Conservation (phyloP, 495 filamentous ascomycete genomes). For the Lophiostoma macrostomum region DNA sequence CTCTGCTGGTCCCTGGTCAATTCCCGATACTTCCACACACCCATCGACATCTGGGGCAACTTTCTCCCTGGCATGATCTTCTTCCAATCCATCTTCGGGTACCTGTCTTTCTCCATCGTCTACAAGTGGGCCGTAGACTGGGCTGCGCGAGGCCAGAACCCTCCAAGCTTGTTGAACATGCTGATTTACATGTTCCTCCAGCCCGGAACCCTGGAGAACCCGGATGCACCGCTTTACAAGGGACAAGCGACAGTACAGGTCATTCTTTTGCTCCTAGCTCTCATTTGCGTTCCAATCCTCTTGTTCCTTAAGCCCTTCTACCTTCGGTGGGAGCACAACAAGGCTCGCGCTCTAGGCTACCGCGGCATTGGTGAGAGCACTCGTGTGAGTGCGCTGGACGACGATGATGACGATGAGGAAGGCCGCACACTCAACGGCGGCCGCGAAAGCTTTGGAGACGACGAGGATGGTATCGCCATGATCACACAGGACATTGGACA, state of each 20-base stretch:
- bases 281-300: constrained; percentile 83
- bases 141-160: constrained; percentile 59
- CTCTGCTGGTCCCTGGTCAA: constrained; percentile 91
- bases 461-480: constrained; percentile 86
- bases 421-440: constrained; percentile 53
- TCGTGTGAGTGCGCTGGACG: constrained; percentile 78
- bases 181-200: constrained; percentile 99
- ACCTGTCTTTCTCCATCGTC: constrained; percentile 86
- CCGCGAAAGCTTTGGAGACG: constrained; percentile 73
- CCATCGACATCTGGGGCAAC: constrained; percentile 93
- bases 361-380: constrained; percentile 85
- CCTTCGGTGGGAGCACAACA: constrained; percentile 88
- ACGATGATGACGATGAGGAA: constrained; percentile 55
- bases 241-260: constrained; percentile 75
- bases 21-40: constrained; percentile 86
- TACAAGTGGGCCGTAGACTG: constrained; percentile 97
- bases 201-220: constrained; percentile 65
- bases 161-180: constrained; percentile 94
- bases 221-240: constrained; percentile 62
- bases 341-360: constrained; percentile 81
- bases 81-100: constrained; percentile 98
- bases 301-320: constrained; percentile 95
- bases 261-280: constrained; percentile 74
- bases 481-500: constrained; percentile 78
- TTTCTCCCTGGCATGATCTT: constrained; percentile 98